Conservation (phyloP, 2,329 filamentous ascomycete genomes). For the Paecilomyces niveus region DNA sequence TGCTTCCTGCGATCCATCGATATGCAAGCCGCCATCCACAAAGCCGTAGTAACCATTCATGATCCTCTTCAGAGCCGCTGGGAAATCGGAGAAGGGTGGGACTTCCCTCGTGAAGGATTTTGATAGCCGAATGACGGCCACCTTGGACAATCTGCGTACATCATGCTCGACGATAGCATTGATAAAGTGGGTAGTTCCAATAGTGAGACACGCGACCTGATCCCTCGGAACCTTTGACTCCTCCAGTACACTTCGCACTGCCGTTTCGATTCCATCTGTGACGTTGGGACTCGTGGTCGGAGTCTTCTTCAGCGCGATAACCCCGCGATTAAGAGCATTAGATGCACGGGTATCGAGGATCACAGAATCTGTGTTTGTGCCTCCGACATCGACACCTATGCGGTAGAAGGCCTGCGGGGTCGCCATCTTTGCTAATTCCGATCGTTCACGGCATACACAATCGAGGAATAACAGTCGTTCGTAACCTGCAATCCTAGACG, state of each 20-base stretch:
- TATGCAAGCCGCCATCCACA: conserved; percentile 44
- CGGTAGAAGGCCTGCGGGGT: neutral
- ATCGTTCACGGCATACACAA: neutral
- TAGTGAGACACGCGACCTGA: conserved; percentile 39
- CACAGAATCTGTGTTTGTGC: conserved; percentile 32
- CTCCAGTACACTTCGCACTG: conserved; percentile 29
- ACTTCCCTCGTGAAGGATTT: conserved; percentile 43
- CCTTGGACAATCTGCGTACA: conserved; percentile 41
- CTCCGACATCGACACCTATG: conserved; percentile 25
- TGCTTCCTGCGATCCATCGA: conserved; percentile 36
- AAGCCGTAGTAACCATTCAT: conserved; percentile 42
- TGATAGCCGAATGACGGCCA: conserved; percentile 47
- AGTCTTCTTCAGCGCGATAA: conserved; percentile 28
- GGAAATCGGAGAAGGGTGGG: conserved; percentile 46
- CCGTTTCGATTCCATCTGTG: conserved; percentile 34
- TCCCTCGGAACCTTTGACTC: conserved; percentile 23
- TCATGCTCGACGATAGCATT: conserved; percentile 48
- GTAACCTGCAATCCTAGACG: neutral
- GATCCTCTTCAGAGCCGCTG: conserved; percentile 36
- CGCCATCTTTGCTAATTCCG: neutral
- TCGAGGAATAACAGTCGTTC: neutral
- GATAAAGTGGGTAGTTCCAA: conserved; percentile 49
- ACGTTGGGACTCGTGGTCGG: conserved; percentile 35
- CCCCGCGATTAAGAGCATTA: conserved; percentile 16
- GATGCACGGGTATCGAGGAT: conserved; percentile 21